Conservation (phyloP, 139 green algal species). For the Coccomyxa sp. region DNA sequence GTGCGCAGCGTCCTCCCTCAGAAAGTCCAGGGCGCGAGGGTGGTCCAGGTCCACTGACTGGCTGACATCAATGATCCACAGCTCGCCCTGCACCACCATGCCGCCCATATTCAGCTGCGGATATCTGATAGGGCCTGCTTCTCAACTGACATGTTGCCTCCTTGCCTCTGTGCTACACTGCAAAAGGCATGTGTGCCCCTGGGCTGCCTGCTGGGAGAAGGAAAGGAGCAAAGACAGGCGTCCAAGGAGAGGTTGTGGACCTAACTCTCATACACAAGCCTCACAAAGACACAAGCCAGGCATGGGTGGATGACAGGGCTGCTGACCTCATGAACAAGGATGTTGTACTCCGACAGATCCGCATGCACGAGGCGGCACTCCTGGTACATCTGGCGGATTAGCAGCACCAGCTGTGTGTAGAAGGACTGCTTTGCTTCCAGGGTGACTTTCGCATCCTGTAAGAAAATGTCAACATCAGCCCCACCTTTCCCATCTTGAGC, state of each 20-base stretch:
- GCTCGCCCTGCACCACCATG: constrained; percentile 55
- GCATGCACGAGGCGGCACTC: constrained; percentile 92
- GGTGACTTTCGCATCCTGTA: constrained; percentile 75
- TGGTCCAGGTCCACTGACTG: constrained; percentile 98
- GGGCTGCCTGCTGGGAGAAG: background rate
- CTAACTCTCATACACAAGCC: too few relatives aligned
- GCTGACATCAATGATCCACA: constrained; percentile 91
- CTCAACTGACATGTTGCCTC: background rate
- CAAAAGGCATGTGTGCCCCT: background rate
- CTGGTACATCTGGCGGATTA: constrained; percentile 81
- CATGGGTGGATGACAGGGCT: too few relatives aligned
- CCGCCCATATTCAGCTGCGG: background rate
- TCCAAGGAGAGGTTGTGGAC: background rate
- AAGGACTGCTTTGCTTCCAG: constrained; percentile 25
- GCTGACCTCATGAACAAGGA: constrained; percentile 80
- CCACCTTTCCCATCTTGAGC: too few relatives aligned
- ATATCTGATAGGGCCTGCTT: background rate
- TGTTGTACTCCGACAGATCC: constrained; percentile 98
- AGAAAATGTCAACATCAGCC: too few relatives aligned
- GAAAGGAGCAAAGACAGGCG: background rate
- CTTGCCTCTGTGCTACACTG: background rate
- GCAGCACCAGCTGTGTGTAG: constrained; percentile 65
- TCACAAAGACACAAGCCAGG: too few relatives aligned
- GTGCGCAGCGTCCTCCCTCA: constrained; percentile 91
- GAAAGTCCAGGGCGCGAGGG: constrained; percentile 94